These are phyloP conservation scores for Escallonia rubra DNA, from an alignment of 129 eudicot genomes.

Conservation along the genomic window DNA sequence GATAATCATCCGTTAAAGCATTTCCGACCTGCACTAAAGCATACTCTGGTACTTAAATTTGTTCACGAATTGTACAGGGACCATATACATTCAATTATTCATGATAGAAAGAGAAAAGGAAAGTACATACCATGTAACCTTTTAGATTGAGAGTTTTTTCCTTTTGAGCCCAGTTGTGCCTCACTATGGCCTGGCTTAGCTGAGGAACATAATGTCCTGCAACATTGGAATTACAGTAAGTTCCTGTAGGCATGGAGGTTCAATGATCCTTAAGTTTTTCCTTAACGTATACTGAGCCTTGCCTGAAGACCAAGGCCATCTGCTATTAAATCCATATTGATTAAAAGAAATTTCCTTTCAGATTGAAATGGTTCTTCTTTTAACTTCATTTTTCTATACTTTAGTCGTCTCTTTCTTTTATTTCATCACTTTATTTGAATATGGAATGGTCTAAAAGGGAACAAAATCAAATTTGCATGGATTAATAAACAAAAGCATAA, in stretches of 20 bases:
- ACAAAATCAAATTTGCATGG: not conserved
- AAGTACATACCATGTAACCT: conserved; percentile 78
- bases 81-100: not conserved
- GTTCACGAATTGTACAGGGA: not conserved
- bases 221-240: no score
- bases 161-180: conserved; percentile 36
- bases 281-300: no score
- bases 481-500: not conserved
- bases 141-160: conserved; percentile 53
- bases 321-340: no score
- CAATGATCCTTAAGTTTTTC: no score
- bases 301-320: no score
- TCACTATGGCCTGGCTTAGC: conserved; percentile 80
- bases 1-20: conserved; percentile 73
- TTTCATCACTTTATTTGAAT: not conserved
- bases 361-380: no score
- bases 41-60: not conserved
- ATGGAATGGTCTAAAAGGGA: not conserved
- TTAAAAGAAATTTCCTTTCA: no score
- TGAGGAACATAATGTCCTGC: conserved; percentile 97
- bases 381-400: no score
- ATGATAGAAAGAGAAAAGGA: not conserved
- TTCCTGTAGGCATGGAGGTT: no score
- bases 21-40: conserved; percentile 76
- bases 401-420: no score